These are phyloP conservation scores for Phytopythium kandeliae DNA, from an alignment of 352 stramenopile species.

Conservation along the genomic window DNA sequence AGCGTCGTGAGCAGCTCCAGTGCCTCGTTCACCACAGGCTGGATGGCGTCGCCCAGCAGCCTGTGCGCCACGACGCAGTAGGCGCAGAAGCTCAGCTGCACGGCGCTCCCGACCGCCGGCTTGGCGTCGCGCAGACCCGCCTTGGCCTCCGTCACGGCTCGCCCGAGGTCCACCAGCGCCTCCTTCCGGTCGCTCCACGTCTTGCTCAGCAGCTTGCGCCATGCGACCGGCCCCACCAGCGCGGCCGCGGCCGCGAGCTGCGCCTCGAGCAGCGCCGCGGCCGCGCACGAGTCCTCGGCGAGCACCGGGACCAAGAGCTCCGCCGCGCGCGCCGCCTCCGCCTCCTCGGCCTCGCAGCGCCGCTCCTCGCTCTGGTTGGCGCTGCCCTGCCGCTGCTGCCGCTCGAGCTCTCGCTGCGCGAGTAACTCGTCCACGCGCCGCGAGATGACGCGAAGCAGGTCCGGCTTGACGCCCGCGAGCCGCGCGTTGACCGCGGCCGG, in stretches of 20 bases:
- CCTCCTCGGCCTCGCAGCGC: slow-evolving; percentile 16
- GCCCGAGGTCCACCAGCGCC: slow-evolving; percentile 69
- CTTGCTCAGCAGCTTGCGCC: slow-evolving; percentile 77
- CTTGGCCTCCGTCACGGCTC: slow-evolving; percentile 60
- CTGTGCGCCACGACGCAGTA: slow-evolving; percentile 63
- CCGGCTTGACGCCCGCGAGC: slow-evolving; percentile 51
- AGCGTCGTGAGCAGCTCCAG: slow-evolving; percentile 66
- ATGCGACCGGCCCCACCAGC: slow-evolving; percentile 57
- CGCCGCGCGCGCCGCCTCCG: slow-evolving; percentile 14
- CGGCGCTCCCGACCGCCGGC: slow-evolving; percentile 45
- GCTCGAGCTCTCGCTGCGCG: slow-evolving; percentile 21
- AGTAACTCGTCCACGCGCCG: slow-evolving; percentile 70
- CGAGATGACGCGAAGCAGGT: slow-evolving; percentile 72
- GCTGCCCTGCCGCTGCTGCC: slow-evolving; percentile 18
- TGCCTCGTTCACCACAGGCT: slow-evolving; percentile 65
- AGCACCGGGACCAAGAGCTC: slow-evolving; percentile 29
- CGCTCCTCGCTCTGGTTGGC: slow-evolving; percentile 44
- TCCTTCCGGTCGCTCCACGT: slow-evolving; percentile 83
- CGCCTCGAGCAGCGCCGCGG: slow-evolving; percentile 35
- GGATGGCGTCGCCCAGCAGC: slow-evolving; percentile 58
- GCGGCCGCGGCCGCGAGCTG: slow-evolving; percentile 29
- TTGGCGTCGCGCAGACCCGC: slow-evolving; percentile 63
- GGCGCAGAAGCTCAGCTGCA: slow-evolving; percentile 58
- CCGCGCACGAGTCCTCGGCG: slow-evolving; percentile 43
- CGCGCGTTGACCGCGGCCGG: slow-evolving; percentile 29